Evolutionary conservation across 768 basidiomycete genomes (phyloP), one percentile per base, ranked within the genome.

Genomic region (Sporobolomyces phaffii): DNA sequence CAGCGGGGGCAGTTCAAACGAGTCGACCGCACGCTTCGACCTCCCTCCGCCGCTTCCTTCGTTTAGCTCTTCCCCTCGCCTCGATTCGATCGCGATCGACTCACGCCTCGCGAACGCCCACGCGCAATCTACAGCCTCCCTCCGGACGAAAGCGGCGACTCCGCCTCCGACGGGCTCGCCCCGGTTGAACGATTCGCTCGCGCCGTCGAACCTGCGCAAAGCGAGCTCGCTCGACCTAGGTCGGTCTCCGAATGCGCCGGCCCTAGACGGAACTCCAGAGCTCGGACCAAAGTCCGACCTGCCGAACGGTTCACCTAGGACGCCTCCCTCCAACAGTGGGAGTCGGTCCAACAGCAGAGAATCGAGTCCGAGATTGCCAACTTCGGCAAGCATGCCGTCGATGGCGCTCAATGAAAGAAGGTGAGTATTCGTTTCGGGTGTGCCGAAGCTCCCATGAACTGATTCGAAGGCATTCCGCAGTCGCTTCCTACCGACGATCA

Each of bases 171-270:
- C 29, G 10, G 31, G 45, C 6, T 66, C 69, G 14, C 54, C 62
- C 4, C 38, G 61, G 14, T 17, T 26, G 28, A 31, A 45, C 28
- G 53, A 40, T 38, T 26, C 60, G 48, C 15, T 38, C 22, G 24
- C 36, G 0, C n/a, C 41, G 0, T 63, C 64, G 3, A 44, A 24
- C 8, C 22, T 63, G n/a, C 50, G 69, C 13, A 70, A 66, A 31
- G 53, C 65, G 4, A 44, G 26, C 51, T 66, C 64, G 44, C 53
- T 71, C 15, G 70, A 71, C 44, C 59, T 71, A 2, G 65, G 65
- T 2, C 60, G 66, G 22, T 58, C 56, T 45, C 43, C 56, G 31
- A 58, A 44, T 10, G 56, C 56, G 6, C 56, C 41, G 10, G 31
- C 43, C 2, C 41, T 41, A 6, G 56, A 45, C 43, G 43, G 7